A percentile compares a stretch with the other conserved stretches of the same genome.
These are phyloP conservation scores for Kodamaea derodonti DNA, from an alignment of 1,139 yeast genomes.

Conservation along the genomic window DNA sequence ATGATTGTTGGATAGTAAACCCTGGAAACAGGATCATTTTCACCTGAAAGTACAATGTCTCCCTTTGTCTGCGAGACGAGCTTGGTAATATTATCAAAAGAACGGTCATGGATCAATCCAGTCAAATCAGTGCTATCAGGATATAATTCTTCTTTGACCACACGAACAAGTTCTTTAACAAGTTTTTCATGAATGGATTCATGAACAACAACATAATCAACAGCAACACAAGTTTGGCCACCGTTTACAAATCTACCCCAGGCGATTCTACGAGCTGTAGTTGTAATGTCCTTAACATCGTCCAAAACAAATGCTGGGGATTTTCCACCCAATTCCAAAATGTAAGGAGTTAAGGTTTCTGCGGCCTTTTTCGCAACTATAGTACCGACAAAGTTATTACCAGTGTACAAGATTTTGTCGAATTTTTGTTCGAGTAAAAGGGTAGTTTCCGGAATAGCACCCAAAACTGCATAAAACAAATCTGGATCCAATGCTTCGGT, in stretches of 20 bases:
- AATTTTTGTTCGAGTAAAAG: constrained; percentile 61
- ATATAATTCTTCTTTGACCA: constrained; percentile 45
- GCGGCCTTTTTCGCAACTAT: constrained; percentile 82
- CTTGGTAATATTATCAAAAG: constrained; percentile 49
- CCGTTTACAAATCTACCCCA: constrained; percentile 80
- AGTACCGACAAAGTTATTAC: constrained; percentile 72
- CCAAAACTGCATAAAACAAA: constrained; percentile 62
- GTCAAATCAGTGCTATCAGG: constrained; percentile 43
- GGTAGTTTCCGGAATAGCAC: constrained; percentile 69
- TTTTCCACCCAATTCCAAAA: constrained; percentile 91
- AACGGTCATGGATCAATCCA: constrained; percentile 60
- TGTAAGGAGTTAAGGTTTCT: constrained; percentile 72
- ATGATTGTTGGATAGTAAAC: constrained; percentile 76
- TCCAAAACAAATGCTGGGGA: constrained; percentile 74
- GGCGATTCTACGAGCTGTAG: constrained; percentile 62
- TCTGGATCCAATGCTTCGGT: constrained; percentile 52
- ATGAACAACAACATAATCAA: constrained; percentile 75
- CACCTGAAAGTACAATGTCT: constrained; percentile 54
- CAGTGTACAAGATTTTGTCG: constrained; percentile 87
- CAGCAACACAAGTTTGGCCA: constrained; percentile 92
- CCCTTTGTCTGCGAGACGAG: constrained; percentile 57
- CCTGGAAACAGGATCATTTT: constrained; percentile 37
- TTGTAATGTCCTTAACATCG: constrained; percentile 42
- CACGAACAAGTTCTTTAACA: constrained; percentile 38
- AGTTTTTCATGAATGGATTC: constrained; percentile 43